Percentiles rank a stretch among this genome's conserved stretches.
Evolutionary conservation across 306 rosid genomes (phyloP).

Genomic region (Vachellia collinsii): DNA sequence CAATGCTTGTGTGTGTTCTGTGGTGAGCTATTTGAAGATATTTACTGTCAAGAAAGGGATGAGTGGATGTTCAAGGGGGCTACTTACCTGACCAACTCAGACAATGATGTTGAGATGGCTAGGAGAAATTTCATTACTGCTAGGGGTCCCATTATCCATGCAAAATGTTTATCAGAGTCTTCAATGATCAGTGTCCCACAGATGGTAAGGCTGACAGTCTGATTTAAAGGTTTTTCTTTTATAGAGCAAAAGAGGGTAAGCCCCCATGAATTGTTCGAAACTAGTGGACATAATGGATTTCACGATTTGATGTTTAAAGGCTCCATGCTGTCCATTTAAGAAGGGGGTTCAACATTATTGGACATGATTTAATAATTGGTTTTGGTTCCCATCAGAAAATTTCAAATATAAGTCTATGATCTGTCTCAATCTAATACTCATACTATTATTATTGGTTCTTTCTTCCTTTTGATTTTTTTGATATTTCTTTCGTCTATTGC

Average conservation of each 20-base stretch:
- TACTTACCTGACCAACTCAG: slow-evolving; percentile 45
- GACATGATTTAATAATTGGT: neutral
- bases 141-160: slow-evolving; percentile 79
- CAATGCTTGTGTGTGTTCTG: slow-evolving; percentile 79
- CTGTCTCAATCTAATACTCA: neutral
- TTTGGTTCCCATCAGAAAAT: neutral
- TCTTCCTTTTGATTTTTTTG: neutral
- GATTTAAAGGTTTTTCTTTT: neutral
- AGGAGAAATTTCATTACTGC: slow-evolving; percentile 27
- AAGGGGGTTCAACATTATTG: slow-evolving; percentile 7
- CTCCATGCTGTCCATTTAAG: slow-evolving; percentile 15
- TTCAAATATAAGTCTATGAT: neutral
- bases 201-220: slow-evolving; percentile 50
- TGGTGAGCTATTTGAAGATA: slow-evolving; percentile 85
- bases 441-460: neutral
- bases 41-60: slow-evolving; percentile 60
- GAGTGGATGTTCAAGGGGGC: slow-evolving; percentile 94
- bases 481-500: neutral
- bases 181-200: slow-evolving; percentile 47
- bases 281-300: slow-evolving; percentile 20
- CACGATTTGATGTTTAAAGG: slow-evolving; percentile 24
- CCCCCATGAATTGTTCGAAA: neutral
- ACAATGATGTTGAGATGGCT: slow-evolving; percentile 44
- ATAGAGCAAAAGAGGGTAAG: neutral
- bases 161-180: slow-evolving; percentile 63